Conservation (phyloP, 768 basidiomycete genomes). For the Clathrus columnatus region DNA sequence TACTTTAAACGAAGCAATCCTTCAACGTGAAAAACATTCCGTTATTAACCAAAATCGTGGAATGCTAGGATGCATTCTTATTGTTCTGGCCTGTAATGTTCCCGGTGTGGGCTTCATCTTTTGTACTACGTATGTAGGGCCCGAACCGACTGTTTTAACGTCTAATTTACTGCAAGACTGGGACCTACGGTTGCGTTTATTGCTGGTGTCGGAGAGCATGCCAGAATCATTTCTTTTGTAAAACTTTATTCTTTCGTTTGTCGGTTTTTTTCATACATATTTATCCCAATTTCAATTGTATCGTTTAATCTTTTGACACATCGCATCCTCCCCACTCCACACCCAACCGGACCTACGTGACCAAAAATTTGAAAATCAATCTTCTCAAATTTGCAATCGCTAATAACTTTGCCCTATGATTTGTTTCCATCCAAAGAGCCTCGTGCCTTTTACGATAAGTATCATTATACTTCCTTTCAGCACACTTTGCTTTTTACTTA, state of each 20-base stretch:
- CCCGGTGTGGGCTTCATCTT: slow-evolving; percentile 3
- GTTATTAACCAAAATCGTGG: background rate
- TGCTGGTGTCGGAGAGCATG: background rate
- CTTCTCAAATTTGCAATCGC: too few species aligned
- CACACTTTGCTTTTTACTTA: too few species aligned
- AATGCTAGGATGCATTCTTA: slow-evolving; percentile 7
- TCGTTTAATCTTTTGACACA: too few species aligned
- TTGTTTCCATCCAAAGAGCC: too few species aligned
- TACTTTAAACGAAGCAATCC: background rate
- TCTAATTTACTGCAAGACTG: background rate
- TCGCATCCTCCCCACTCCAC: too few species aligned
- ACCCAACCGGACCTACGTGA: too few species aligned
- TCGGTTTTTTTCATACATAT: too few species aligned
- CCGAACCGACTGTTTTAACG: background rate
- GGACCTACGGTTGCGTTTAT: background rate
- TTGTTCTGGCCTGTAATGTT: slow-evolving; percentile 6
- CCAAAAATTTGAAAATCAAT: too few species aligned
- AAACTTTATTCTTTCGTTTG: background rate
- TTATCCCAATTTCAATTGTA: too few species aligned
- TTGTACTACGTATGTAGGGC: slow-evolving; percentile 5
- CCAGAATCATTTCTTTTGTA: background rate
- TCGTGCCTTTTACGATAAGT: too few species aligned
- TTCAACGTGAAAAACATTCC: background rate
- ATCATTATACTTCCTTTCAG: too few species aligned
- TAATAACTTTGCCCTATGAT: too few species aligned